Base-by-base conservation (phyloP, 345 rosid genomes). In the Microthlaspi erraticum region DNA sequence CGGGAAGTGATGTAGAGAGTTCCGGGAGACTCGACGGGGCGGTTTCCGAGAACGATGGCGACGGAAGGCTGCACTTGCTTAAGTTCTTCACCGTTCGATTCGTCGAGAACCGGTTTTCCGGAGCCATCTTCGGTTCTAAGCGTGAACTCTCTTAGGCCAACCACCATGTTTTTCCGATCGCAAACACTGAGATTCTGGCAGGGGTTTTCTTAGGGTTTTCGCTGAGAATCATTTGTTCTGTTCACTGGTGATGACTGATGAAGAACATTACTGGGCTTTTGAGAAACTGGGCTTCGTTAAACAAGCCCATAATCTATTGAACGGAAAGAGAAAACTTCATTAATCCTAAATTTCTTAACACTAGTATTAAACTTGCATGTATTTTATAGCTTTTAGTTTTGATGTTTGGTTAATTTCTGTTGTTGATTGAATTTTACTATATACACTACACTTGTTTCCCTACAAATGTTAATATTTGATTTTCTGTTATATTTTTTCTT, bases 1-100 rank as follows among this genome's bases (percentile, higher is more conserved):
- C 81, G 79, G 44, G 88, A 83, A 67, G 97, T 86, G 66, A 92
- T 86, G 78, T 89, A 90, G 69, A 92, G 98, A 70, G 96, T 95
- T 65, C 99, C 99, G 10, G 82, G 84, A 53, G 88, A 75, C 59
- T 90, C 96, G 1, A 84, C 81, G 48, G 87, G 31, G n/a, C 84
- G 83, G 53, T 79, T 84, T 9, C 83, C 91, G 18, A 95, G 74
- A 57, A 72, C 98, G 36, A 95, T 69, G 72, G 99, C 79, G 64
- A 95, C 99, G 54, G 81, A 82, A 8, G 89, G 73, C 68, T 84
- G 91, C 50, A 86, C 86, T 70, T 81, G 87, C 87, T 85, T 79
- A 32, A 94, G 82, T 59, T 86, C 97, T 84, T 92, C 99, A 11
- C 92, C 97, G 77, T 77, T 82, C 0, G 74, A 71, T 23, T 73